A percentile compares a stretch with the other conserved stretches of the same genome.
phyloP scores from a whole-genome alignment of 805 yeast genomes.

The Kregervanrija fluxuum region DNA sequence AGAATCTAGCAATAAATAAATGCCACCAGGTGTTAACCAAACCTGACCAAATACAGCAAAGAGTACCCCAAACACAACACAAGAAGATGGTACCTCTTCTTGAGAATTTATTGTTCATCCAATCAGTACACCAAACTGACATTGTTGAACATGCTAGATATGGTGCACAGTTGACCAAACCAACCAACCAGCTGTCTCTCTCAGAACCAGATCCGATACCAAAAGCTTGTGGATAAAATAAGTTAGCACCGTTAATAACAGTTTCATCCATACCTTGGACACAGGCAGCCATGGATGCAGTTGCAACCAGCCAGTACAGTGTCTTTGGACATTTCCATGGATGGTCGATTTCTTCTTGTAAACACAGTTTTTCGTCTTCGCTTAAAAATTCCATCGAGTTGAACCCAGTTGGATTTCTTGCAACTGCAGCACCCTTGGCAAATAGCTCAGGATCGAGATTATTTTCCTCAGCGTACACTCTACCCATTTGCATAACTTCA shows the following conservation, averaged over 20 bases:
- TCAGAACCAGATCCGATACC: constrained; percentile 41
- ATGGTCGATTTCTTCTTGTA: constrained; percentile 39
- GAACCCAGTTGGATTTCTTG: constrained; percentile 51
- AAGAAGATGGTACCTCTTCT: constrained; percentile 62
- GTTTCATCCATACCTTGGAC: constrained; percentile 79
- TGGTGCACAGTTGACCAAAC: constrained; percentile 64
- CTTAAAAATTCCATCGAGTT: constrained; percentile 48
- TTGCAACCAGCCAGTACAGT: constrained; percentile 48
- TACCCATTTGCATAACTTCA: constrained; percentile 64
- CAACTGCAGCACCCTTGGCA: constrained; percentile 60
- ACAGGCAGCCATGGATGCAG: constrained; percentile 73
- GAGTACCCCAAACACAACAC: constrained; percentile 52
- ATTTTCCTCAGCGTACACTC: constrained; percentile 53
- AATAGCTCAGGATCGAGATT: constrained; percentile 52
- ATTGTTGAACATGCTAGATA: constrained; percentile 56
- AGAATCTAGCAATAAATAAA: constrained; percentile 57
- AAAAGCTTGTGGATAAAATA: constrained; percentile 51
- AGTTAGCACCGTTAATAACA: constrained; percentile 65
- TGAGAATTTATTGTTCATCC: constrained; percentile 47
- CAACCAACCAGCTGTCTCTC: constrained; percentile 49
- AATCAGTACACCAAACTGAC: constrained; percentile 60
- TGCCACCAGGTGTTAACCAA: constrained; percentile 59
- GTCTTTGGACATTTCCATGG: constrained; percentile 41
- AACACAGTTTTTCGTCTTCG: constrained; percentile 47
- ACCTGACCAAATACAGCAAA: constrained; percentile 66